phyloP scores from a whole-genome alignment of 345 rosid species.

The Luvunga scandens region DNA sequence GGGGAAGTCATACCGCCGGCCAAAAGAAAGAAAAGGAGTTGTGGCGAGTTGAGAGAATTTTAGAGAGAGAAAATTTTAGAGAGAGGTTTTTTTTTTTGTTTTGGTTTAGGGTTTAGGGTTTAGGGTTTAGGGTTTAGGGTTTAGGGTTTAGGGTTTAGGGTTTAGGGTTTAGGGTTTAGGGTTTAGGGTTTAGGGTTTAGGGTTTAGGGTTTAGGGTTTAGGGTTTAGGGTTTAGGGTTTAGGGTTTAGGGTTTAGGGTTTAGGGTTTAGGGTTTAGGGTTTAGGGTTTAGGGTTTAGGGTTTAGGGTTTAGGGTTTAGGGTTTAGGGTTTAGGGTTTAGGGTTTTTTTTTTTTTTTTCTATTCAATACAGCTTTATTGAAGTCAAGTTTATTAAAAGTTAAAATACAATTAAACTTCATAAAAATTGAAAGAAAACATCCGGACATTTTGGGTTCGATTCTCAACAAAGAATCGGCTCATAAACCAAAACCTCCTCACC shows the following conservation, averaged over 20 bases:
- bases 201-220: conserved; percentile 3
- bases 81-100: not conserved
- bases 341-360: no score
- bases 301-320: conserved; percentile 5
- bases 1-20: no score
- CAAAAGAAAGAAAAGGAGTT: no score
- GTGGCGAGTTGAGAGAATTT: not conserved
- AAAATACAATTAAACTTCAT: no score
- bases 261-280: conserved; percentile 3
- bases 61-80: no score
- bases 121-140: conserved; percentile 5
- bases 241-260: conserved; percentile 1
- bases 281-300: conserved; percentile 5
- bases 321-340: conserved; percentile 5
- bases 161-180: not conserved
- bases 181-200: conserved; percentile 8
- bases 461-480: no score
- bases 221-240: not conserved
- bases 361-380: no score
- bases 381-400: no score
- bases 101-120: not conserved
- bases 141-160: conserved; percentile 5
- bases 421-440: no score
- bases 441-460: no score
- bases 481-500: no score